phyloP scores from a whole-genome alignment of 2,329 filamentous ascomycete species.

The Aspergillus spinulosporus region DNA sequence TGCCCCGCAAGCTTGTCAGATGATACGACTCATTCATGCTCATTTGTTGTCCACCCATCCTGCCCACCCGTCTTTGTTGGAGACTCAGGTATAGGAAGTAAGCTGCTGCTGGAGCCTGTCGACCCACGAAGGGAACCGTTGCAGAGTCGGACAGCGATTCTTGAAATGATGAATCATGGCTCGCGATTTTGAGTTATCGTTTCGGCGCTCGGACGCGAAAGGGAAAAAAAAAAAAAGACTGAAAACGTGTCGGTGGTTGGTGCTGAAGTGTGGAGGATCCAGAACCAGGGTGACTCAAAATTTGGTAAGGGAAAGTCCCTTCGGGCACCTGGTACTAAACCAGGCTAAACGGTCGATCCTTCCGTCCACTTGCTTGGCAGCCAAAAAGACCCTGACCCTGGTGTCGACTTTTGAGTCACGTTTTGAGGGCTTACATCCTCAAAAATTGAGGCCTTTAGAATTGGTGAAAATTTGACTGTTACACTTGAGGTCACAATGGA shows the following conservation, averaged over 20 bases:
- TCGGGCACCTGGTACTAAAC: slow-evolving; percentile 8
- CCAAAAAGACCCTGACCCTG: slow-evolving; percentile 10
- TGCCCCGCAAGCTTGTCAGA: slow-evolving; percentile 20
- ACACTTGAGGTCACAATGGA: not conserved
- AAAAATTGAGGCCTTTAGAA: not conserved
- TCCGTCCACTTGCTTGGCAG: slow-evolving; percentile 3
- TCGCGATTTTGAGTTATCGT: not conserved
- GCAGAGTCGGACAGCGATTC: not conserved
- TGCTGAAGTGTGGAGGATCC: not conserved
- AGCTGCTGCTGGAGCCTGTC: not conserved
- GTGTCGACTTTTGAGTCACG: not conserved
- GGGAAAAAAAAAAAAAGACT: not conserved
- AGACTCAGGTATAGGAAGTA: not conserved
- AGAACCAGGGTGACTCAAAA: not conserved
- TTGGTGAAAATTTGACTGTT: not conserved
- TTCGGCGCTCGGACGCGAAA: not conserved
- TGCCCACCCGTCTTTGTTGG: not conserved
- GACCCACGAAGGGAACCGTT: not conserved
- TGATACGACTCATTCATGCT: slow-evolving; percentile 16
- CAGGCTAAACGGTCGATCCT: slow-evolving; percentile 19
- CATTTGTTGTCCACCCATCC: not conserved
- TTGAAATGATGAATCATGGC: not conserved
- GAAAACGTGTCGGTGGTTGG: not conserved
- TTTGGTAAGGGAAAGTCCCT: not conserved
- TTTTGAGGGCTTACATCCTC: not conserved